Evolutionary conservation across 2,329 filamentous ascomycete species (phyloP).

Genomic region (Talaromyces sp.): DNA sequence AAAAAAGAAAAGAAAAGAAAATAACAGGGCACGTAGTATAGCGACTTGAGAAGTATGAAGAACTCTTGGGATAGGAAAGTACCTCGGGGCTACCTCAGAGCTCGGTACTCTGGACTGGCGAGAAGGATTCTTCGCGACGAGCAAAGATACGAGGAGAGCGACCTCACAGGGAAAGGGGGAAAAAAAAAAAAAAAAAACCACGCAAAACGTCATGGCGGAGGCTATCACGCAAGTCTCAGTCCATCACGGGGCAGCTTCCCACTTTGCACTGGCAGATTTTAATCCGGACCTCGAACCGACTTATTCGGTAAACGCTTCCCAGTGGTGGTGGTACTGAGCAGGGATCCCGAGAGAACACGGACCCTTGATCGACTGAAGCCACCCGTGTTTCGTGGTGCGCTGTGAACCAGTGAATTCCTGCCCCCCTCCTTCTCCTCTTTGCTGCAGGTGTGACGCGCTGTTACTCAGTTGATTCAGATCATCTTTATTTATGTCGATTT

Average conservation of each 20-base stretch:
- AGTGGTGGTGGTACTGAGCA: slow-evolving; percentile 14
- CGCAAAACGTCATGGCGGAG: background rate
- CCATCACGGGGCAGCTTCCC: background rate
- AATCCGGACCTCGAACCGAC: slow-evolving; percentile 9
- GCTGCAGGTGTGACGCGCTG: slow-evolving; percentile 9
- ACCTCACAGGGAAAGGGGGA: too few relatives aligned
- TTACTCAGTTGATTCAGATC: slow-evolving; percentile 6
- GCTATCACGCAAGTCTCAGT: background rate
- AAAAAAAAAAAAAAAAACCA: background rate
- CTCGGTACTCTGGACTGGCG: background rate
- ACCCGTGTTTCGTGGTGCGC: slow-evolving; percentile 29
- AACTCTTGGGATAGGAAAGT: too few relatives aligned
- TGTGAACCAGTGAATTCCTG: slow-evolving; percentile 25
- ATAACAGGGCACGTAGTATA: too few relatives aligned
- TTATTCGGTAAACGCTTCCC: slow-evolving; percentile 13
- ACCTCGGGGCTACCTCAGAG: too few relatives aligned
- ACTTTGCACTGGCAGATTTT: background rate
- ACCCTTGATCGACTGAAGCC: slow-evolving; percentile 31
- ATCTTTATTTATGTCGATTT: background rate
- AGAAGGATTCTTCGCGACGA: background rate
- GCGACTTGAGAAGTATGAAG: too few relatives aligned
- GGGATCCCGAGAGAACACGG: slow-evolving; percentile 28
- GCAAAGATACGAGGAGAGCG: too few relatives aligned
- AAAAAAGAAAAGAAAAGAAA: too few relatives aligned
- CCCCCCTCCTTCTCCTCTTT: background rate